phyloP scores from a whole-genome alignment of 768 basidiomycete species.

The Amanita rubescens region DNA sequence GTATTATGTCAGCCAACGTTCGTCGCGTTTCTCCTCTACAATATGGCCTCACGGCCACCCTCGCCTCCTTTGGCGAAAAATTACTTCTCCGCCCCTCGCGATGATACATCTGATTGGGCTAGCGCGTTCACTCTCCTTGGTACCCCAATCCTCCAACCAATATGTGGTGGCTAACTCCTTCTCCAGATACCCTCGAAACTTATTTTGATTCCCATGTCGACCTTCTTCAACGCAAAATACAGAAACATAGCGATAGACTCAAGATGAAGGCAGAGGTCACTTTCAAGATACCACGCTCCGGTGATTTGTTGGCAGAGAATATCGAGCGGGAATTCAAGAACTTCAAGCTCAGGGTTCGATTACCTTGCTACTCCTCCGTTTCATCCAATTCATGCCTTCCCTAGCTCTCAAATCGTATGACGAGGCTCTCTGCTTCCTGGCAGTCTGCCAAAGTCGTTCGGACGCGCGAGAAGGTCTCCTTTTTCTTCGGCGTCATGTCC shows the following conservation, averaged over 20 bases:
- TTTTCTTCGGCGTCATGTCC: constrained; percentile 92
- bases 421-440: constrained; percentile 77
- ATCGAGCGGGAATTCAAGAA: constrained; percentile 81
- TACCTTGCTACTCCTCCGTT: not conserved
- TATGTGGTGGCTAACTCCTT: constrained; percentile 19
- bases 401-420: constrained; percentile 77
- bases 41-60: constrained; percentile 35
- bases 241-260: constrained; percentile 79
- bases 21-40: not conserved
- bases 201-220: constrained; percentile 90
- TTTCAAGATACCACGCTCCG: constrained; percentile 54
- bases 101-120: constrained; percentile 70
- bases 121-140: constrained; percentile 84
- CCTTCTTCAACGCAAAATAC: constrained; percentile 73
- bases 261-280: constrained; percentile 73
- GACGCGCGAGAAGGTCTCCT: constrained; percentile 79
- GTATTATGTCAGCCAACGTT: not conserved
- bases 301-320: constrained; percentile 65
- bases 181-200: constrained; percentile 84
- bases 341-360: constrained; percentile 73
- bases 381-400: constrained; percentile 1
- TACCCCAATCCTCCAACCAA: constrained; percentile 26
- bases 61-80: constrained; percentile 36
- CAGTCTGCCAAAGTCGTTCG: constrained; percentile 85
- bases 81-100: constrained; percentile 60